Evolutionary conservation across 2,329 filamentous ascomycete genomes (phyloP), one percentile per base, ranked within the genome.

Genomic region (Sporothrix curviconia): DNA sequence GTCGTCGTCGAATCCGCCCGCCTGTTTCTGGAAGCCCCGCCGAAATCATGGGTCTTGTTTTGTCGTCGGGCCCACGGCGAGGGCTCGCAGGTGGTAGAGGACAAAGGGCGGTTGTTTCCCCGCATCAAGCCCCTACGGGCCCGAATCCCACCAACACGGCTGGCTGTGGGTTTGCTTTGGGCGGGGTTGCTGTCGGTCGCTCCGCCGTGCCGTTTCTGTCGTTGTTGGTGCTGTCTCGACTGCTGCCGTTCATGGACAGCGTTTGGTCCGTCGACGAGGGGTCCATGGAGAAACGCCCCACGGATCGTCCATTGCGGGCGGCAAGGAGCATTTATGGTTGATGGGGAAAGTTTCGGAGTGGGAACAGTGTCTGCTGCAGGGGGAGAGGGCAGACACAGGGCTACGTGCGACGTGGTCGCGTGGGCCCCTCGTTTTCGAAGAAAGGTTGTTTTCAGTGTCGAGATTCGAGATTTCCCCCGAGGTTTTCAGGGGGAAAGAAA

Each of bases 251-350:
- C 28, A n/a, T 32, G 28, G 28, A 5, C 28, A 11, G 6, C 6
- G 58, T 67, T 63, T 64, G 62, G 64, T 78, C 69, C 66, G 71
- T 67, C 59, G 72, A 73, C 59, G 47, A 37, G 12, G n/a, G 28
- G 77, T 75, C 81, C 81, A 83, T 70, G 81, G 81, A 64, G 80
- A 82, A n/a, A n/a, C n/a, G 70, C 77, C 78, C 81, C 81, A 84
- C 65, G 81, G 80, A 79, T 84, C 79, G 68, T 84, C 81, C 81
- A 84, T 84, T 62, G 51, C 47, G 58, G 37, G 44, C 30, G 34
- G 32, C 40, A 19, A 40, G n/a, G 49, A 15, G 57, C 61, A 62
- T 63, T n/a, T n/a, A n/a, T n/a, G n/a, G n/a, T n/a, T n/a, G n/a
- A n/a, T n/a, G n/a, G n/a, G n/a, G n/a, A n/a, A n/a, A n/a, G 36